Base-by-base conservation (phyloP, 306 rosid species). In the Biancaea sappan region DNA sequence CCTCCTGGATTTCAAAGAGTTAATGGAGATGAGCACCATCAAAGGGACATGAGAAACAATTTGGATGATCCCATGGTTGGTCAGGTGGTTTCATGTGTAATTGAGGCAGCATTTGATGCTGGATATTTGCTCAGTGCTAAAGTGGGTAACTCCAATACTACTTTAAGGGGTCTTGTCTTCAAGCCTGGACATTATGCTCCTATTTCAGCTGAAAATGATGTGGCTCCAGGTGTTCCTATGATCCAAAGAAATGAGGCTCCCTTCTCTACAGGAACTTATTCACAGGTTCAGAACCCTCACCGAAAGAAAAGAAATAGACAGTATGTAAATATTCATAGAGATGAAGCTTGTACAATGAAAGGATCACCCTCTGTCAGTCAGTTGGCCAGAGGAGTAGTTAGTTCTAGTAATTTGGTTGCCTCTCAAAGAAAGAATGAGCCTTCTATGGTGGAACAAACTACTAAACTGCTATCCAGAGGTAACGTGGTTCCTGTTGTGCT, bases 81-180 rank as follows among this genome's bases (percentile, higher is more conserved):
- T 46, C 88, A 85, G 74, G 77, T 40, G 15, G 96, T 94, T 46
- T 84, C 90, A 47, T 96, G 98, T 73, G 92, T 94, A 43, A 64
- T 94, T 63, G 98, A 94, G 80, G 98, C 91, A 26, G 88, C 83
- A 71, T 94, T 94, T 79, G 97, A 94, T 35, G 98, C 94, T 21
- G 98, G 98, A 79, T 94, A 87, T 87, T 78, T 94, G 77, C 88
- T 94, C 54, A 83, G 89, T 61, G 96, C 92, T 78, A 87, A 79
- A 86, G 93, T 88, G 75, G 97, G 88, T 58, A 81, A 87, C 63
- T 83, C 93, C 38, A 89, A 81, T 69, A 83, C 88, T 59, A 86
- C 85, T 76, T 79, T 94, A 86, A 90, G 90, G 81, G 98, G 98
- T 50, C 82, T 91, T 56, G 91, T 94, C 77, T 88, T 94, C 78